Evolutionary conservation across 129 eudicot genomes (phyloP).

Genomic region (Logfia minima): DNA sequence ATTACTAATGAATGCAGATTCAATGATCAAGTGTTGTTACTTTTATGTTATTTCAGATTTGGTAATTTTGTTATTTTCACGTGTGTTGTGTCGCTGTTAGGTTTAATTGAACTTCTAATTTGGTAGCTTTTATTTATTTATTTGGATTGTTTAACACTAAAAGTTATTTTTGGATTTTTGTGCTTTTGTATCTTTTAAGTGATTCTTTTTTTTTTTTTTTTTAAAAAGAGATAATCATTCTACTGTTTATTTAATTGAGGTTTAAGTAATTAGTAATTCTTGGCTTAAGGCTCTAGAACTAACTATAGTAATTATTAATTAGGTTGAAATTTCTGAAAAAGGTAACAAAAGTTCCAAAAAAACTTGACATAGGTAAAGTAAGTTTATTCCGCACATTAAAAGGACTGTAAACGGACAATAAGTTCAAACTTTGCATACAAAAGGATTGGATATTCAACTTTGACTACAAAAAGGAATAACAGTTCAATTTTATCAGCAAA

Average conservation of each 20-base stretch:
- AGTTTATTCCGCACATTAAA: background rate
- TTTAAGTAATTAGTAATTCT: background rate
- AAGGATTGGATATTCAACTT: background rate
- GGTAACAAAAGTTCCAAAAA: background rate
- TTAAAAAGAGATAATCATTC: background rate
- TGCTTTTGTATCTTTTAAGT: conserved; percentile 1
- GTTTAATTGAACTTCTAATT: background rate
- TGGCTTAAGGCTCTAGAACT: background rate
- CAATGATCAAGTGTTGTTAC: background rate
- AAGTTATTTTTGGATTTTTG: conserved; percentile 24
- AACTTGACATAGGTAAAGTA: background rate
- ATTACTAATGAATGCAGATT: conserved; percentile 19
- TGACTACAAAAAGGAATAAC: background rate
- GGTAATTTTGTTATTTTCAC: background rate
- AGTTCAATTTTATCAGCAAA: background rate
- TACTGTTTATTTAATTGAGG: background rate
- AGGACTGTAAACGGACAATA: no score
- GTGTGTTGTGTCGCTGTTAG: background rate
- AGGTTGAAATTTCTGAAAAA: background rate
- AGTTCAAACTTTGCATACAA: background rate
- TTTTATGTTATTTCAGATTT: conserved; percentile 23
- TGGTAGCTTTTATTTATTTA: background rate
- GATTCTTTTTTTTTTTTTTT: no score
- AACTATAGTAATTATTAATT: background rate
- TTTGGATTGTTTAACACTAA: conserved; percentile 17